Conservation (phyloP, 2,329 filamentous ascomycete genomes). For the Penicillium sp. region DNA sequence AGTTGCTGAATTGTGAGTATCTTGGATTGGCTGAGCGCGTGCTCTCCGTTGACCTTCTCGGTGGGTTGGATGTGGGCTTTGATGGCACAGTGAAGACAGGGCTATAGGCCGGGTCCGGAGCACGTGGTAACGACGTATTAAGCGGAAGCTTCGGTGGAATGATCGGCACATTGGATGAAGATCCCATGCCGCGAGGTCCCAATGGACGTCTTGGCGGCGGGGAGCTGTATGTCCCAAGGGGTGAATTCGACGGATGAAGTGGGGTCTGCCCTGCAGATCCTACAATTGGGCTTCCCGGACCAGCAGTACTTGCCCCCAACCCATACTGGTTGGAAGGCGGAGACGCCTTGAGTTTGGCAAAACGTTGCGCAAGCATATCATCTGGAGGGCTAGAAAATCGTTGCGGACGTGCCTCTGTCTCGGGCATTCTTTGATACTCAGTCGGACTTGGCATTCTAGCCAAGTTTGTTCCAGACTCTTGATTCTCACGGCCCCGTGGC, state of each 20-base stretch:
- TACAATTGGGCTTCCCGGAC: slow-evolving; percentile 4
- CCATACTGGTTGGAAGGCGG: slow-evolving; percentile 4
- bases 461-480: slow-evolving; percentile 17
- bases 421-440: slow-evolving; percentile 33
- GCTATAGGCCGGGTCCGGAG: slow-evolving; percentile 50
- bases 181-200: slow-evolving; percentile 46
- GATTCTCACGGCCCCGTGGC: slow-evolving; percentile 26
- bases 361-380: slow-evolving; percentile 43
- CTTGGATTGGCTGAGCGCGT: slow-evolving; percentile 38
- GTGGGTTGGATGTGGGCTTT: slow-evolving; percentile 39
- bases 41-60: slow-evolving; percentile 43
- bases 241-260: slow-evolving; percentile 16
- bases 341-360: slow-evolving; percentile 39
- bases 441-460: slow-evolving; percentile 43
- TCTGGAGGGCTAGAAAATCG: slow-evolving; percentile 28
- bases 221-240: slow-evolving; percentile 12
- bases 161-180: slow-evolving; percentile 33
- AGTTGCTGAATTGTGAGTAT: slow-evolving; percentile 37
- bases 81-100: slow-evolving; percentile 44
- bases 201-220: slow-evolving; percentile 32
- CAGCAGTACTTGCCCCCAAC: background rate
- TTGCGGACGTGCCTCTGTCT: slow-evolving; percentile 23
- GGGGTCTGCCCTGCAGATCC: slow-evolving; percentile 17
- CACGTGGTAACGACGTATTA: slow-evolving; percentile 44
- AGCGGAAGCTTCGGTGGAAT: slow-evolving; percentile 46